Conservation (phyloP, 352 stramenopile species). For the Pythium sp. region DNA sequence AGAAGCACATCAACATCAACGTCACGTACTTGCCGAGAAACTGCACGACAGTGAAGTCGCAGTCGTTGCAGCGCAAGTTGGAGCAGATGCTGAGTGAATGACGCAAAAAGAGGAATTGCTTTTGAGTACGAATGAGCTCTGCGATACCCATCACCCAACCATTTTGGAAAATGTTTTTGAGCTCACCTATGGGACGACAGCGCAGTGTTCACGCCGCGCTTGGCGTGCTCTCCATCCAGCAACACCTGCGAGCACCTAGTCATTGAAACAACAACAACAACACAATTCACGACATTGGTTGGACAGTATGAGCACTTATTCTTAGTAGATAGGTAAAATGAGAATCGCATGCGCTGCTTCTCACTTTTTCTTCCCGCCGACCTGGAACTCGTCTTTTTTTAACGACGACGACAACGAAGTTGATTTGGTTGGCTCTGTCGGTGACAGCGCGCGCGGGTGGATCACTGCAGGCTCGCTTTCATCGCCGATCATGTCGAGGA, state of each 20-base stretch:
- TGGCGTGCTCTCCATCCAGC: conserved; percentile 50
- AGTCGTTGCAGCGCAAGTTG: conserved; percentile 81
- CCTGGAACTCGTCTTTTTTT: conserved; percentile 30
- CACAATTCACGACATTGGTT: background rate
- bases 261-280: background rate
- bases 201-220: conserved; percentile 56
- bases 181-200: conserved; percentile 45
- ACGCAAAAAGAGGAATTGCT: background rate
- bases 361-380: conserved; percentile 61
- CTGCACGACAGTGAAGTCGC: conserved; percentile 78
- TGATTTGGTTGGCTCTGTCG: background rate
- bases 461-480: conserved; percentile 32
- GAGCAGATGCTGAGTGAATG: conserved; percentile 39
- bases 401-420: conserved; percentile 15
- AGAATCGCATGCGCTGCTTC: background rate
- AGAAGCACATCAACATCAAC: background rate
- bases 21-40: conserved; percentile 61
- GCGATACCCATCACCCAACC: background rate
- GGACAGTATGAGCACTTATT: background rate
- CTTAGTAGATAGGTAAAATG: background rate
- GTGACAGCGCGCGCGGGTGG: conserved; percentile 26
- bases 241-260: conserved; percentile 53
- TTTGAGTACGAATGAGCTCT: conserved; percentile 5
- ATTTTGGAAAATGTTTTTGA: background rate
- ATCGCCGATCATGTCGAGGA: conserved; percentile 62